phyloP scores from a whole-genome alignment of 2,329 filamentous ascomycete species.

The Gaeumannomyces sp. region DNA sequence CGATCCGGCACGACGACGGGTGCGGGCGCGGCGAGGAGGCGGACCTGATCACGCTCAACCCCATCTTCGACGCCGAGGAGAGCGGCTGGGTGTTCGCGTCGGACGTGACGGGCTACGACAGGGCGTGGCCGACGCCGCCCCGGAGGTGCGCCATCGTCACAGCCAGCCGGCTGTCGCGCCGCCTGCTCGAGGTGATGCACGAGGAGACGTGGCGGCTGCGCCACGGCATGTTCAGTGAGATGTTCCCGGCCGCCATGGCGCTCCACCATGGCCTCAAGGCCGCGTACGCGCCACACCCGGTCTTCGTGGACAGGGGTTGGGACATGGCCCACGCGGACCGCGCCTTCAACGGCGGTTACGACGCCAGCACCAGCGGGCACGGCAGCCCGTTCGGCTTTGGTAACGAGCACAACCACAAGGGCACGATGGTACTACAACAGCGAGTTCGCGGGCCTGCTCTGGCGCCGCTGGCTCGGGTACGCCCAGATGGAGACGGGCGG shows the following conservation, averaged over 20 bases:
- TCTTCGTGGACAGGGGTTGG: conserved; percentile 75
- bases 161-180: conserved; percentile 59
- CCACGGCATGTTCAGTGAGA: conserved; percentile 72
- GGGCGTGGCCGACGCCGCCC: conserved; percentile 47
- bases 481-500: conserved; percentile 47
- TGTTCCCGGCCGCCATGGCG: conserved; percentile 67
- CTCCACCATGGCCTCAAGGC: conserved; percentile 74
- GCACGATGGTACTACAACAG: conserved; percentile 84
- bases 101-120: conserved; percentile 64
- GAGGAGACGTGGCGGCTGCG: conserved; percentile 61
- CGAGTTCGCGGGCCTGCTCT: conserved; percentile 69
- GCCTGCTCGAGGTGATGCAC: conserved; percentile 66
- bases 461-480: conserved; percentile 69
- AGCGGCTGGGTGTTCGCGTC: conserved; percentile 69
- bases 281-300: conserved; percentile 73
- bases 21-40: conserved; percentile 53
- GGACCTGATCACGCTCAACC: conserved; percentile 65
- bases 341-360: conserved; percentile 73
- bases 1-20: conserved; percentile 14
- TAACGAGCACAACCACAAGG: conserved; percentile 77
- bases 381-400: conserved; percentile 61
- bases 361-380: conserved; percentile 57
- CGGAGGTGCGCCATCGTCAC: conserved; percentile 68
- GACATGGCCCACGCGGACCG: conserved; percentile 58
- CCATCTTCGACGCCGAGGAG: conserved; percentile 64